phyloP scores from a whole-genome alignment of 1,284 basidiomycete genomes.

The Meira nashicola region DNA sequence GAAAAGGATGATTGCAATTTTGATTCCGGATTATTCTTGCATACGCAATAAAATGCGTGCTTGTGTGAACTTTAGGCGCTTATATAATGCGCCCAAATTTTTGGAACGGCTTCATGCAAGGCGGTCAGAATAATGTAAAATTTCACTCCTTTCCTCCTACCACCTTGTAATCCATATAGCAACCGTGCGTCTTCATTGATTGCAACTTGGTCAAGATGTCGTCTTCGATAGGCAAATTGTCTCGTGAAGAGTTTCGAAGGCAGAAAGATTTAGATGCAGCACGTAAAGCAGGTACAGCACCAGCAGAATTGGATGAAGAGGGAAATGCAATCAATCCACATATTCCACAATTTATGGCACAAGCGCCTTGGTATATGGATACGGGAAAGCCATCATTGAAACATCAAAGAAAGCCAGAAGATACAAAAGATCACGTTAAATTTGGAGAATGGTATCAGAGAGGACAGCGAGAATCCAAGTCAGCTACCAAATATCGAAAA shows the following conservation, averaged over 20 bases:
- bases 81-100: too few species aligned
- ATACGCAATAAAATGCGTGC: too few species aligned
- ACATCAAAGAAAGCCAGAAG: conserved; percentile 71
- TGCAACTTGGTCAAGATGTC: neutral
- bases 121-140: neutral
- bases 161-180: too few species aligned
- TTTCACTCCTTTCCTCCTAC: conserved; percentile 61
- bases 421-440: conserved; percentile 63
- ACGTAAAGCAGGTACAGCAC: conserved; percentile 93
- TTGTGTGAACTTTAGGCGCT: too few species aligned
- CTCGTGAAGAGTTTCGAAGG: conserved; percentile 83
- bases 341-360: conserved; percentile 68
- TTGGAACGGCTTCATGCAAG: neutral
- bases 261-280: conserved; percentile 90
- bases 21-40: too few species aligned
- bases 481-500: conserved; percentile 91
- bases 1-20: too few species aligned
- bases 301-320: conserved; percentile 87
- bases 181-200: too few species aligned
- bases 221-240: conserved; percentile 62
- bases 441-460: conserved; percentile 90
- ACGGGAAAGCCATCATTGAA: conserved; percentile 70
- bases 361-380: conserved; percentile 97
- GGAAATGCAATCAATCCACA: conserved; percentile 95
- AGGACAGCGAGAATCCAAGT: conserved; percentile 76